phyloP scores from a whole-genome alignment of 164 flowering plant genomes.

The Dillenia suffruticosa region DNA sequence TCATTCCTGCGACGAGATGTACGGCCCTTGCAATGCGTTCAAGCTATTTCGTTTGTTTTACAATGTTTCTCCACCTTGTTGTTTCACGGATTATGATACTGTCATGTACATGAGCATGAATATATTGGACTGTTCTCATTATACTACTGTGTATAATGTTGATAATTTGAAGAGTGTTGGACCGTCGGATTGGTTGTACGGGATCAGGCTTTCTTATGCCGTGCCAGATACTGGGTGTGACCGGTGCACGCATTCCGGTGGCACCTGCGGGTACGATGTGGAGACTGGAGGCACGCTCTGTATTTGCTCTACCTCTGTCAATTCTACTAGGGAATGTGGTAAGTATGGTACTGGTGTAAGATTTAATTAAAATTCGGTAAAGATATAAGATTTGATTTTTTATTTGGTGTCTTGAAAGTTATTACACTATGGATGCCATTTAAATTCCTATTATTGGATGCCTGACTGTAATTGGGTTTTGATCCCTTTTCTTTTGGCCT shows the following conservation, averaged over 20 bases:
- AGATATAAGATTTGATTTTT: too few relatives aligned
- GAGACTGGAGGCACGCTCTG: conserved; percentile 61
- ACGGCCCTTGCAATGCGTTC: conserved; percentile 53
- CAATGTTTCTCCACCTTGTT: conserved; percentile 53
- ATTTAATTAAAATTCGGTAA: too few relatives aligned
- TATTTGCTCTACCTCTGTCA: conserved; percentile 45
- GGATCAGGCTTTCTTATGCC: conserved; percentile 54
- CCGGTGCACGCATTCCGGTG: conserved; percentile 60
- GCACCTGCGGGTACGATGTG: conserved; percentile 79
- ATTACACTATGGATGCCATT: too few relatives aligned
- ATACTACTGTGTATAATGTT: conserved; percentile 49
- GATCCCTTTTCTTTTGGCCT: too few relatives aligned
- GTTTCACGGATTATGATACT: conserved; percentile 68
- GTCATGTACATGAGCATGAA: conserved; percentile 79
- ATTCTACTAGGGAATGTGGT: conserved; percentile 75
- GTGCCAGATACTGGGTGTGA: conserved; percentile 71
- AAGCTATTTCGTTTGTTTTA: conserved; percentile 35
- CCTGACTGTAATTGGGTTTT: too few relatives aligned
- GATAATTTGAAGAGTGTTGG: conserved; percentile 53
- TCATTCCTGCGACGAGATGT: conserved; percentile 84
- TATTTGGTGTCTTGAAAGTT: too few relatives aligned
- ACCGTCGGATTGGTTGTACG: conserved; percentile 83
- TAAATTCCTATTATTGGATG: too few relatives aligned
- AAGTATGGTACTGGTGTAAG: conserved; percentile 12
- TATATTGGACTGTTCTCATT: conserved; percentile 82